Percentiles rank a stretch among this genome's conserved stretches.
Evolutionary conservation across 768 basidiomycete species (phyloP).

Genomic region (Albatrellus ellisii): DNA sequence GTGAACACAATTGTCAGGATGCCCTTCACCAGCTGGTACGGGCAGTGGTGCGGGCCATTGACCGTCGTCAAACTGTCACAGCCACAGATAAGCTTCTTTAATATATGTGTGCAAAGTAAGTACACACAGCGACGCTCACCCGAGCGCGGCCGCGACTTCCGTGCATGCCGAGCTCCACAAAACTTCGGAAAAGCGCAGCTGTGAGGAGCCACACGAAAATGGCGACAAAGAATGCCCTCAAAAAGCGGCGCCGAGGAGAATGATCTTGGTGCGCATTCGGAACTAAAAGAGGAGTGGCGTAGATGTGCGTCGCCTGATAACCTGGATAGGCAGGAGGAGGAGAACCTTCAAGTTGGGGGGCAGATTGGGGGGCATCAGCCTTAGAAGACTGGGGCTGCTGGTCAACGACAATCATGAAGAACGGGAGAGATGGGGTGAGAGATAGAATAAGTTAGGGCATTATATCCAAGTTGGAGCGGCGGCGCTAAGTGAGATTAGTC

Average conservation of each 20-base stretch:
- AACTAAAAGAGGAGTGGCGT: background rate
- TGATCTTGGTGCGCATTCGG: background rate
- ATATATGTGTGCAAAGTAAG: too few species aligned
- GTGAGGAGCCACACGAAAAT: slow-evolving; percentile 17
- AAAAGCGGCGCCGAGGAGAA: slow-evolving; percentile 14
- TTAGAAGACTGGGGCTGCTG: background rate
- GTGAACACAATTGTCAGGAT: slow-evolving; percentile 7
- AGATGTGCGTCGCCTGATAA: slow-evolving; percentile 1
- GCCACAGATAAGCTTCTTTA: background rate
- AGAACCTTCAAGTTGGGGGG: background rate
- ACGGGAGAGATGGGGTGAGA: background rate
- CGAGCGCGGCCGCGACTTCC: background rate
- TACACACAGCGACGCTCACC: too few species aligned
- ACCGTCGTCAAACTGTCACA: background rate
- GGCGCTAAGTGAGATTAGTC: too few species aligned
- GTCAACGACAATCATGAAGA: slow-evolving; percentile 2
- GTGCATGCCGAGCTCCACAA: slow-evolving; percentile 3
- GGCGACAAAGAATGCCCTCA: slow-evolving; percentile 18
- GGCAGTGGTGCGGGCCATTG: background rate
- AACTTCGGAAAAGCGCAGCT: slow-evolving; percentile 9
- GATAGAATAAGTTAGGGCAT: background rate
- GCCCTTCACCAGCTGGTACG: slow-evolving; percentile 5
- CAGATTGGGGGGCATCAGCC: background rate
- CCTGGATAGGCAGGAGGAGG: slow-evolving; percentile 7
- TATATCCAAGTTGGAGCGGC: too few species aligned